phyloP scores from a whole-genome alignment of 345 rosid genomes.

The Hibiscus syriacus region DNA sequence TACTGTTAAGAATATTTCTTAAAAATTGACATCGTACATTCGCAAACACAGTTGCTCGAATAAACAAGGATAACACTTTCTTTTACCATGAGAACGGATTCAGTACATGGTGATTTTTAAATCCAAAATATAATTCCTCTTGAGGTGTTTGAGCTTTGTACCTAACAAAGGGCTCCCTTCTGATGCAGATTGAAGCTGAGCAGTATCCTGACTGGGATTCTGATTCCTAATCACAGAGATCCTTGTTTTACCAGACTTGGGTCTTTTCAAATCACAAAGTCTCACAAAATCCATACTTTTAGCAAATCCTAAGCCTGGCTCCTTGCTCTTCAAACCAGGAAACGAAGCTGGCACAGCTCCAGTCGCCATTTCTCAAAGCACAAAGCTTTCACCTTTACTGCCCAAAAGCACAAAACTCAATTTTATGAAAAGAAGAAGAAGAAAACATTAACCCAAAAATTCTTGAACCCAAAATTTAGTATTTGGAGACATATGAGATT shows the following conservation, averaged over 20 bases:
- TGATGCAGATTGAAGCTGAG: constrained; percentile 75
- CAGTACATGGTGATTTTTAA: background rate
- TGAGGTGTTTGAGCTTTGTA: constrained; percentile 10
- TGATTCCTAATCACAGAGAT: constrained; percentile 54
- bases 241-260: constrained; percentile 39
- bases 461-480: background rate
- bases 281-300: constrained; percentile 59
- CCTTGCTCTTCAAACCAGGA: constrained; percentile 52
- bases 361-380: constrained; percentile 51
- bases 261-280: constrained; percentile 49
- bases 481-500: background rate
- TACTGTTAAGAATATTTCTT: no score
- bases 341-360: constrained; percentile 66
- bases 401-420: background rate
- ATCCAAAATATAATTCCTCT: background rate
- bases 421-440: no score
- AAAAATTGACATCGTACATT: no score
- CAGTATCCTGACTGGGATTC: constrained; percentile 49
- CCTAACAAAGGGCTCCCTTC: constrained; percentile 88
- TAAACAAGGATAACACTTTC: no score
- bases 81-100: no score
- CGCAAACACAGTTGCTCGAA: no score
- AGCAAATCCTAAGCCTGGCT: constrained; percentile 49
- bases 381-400: constrained; percentile 13
- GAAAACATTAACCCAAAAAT: background rate